Evolutionary conservation across 495 filamentous ascomycete genomes (phyloP).

Genomic region (Penicillium bialowiezense): DNA sequence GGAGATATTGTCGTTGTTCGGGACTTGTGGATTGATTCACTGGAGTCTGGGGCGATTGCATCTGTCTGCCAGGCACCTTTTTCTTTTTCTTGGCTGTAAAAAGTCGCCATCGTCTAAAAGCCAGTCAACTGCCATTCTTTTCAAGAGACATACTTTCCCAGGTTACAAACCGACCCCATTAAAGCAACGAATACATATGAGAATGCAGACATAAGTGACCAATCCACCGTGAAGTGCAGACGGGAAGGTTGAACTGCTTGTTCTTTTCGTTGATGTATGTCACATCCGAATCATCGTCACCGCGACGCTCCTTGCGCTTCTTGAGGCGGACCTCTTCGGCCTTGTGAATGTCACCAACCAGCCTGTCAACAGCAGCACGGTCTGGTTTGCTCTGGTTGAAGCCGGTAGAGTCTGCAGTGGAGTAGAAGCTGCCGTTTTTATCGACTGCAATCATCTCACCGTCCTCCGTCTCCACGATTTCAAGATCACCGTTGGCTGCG

Average conservation of each 20-base stretch:
- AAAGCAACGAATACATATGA: too few relatives aligned
- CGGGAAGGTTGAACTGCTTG: slow-evolving; percentile 99
- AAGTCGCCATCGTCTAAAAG: too few relatives aligned
- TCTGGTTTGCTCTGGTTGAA: slow-evolving; percentile 86
- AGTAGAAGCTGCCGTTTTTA: slow-evolving; percentile 84
- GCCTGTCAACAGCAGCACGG: slow-evolving; percentile 82
- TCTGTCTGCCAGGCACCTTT: too few relatives aligned
- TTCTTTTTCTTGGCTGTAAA: too few relatives aligned
- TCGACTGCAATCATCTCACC: slow-evolving; percentile 94
- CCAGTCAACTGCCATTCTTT: too few relatives aligned
- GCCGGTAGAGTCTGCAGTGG: slow-evolving; percentile 73
- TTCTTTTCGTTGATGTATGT: slow-evolving; percentile 99
- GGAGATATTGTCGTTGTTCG: too few relatives aligned
- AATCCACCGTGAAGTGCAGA: too few relatives aligned
- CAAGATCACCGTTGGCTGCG: slow-evolving; percentile 72
- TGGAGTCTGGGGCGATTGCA: too few relatives aligned
- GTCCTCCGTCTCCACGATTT: slow-evolving; percentile 90
- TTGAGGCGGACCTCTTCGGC: slow-evolving; percentile 82
- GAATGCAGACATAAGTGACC: too few relatives aligned
- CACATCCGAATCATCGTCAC: slow-evolving; percentile 80
- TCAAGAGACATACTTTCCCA: too few relatives aligned
- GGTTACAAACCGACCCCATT: too few relatives aligned
- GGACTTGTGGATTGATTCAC: too few relatives aligned
- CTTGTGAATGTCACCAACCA: slow-evolving; percentile 83
- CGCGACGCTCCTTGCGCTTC: slow-evolving; percentile 76